phyloP scores from a whole-genome alignment of 495 filamentous ascomycete genomes.

The Mycothermus thermophilus region DNA sequence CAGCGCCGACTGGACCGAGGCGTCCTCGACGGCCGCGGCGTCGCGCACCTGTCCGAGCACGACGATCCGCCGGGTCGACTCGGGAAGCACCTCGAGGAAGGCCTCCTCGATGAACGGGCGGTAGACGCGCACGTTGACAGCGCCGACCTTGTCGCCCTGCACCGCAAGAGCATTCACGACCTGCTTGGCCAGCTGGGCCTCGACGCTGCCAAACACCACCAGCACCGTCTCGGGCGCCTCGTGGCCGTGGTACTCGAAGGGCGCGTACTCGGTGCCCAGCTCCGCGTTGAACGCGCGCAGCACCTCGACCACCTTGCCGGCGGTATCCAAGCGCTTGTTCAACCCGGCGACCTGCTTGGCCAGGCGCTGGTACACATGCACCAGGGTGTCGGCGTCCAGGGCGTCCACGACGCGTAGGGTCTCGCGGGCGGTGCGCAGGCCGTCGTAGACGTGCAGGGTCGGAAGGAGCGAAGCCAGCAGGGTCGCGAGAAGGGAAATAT shows the following conservation, averaged over 20 bases:
- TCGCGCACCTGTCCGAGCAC: constrained; percentile 47
- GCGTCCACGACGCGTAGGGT: constrained; percentile 76
- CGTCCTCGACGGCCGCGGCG: constrained; percentile 45
- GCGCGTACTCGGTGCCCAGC: constrained; percentile 79
- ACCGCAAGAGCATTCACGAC: constrained; percentile 59
- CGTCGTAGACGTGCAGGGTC: constrained; percentile 85
- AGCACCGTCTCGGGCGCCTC: constrained; percentile 59
- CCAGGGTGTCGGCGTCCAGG: constrained; percentile 57
- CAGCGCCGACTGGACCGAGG: constrained; percentile 61
- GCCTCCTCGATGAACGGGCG: constrained; percentile 87
- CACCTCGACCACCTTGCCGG: constrained; percentile 60
- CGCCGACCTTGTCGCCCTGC: constrained; percentile 63
- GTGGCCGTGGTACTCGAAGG: constrained; percentile 94
- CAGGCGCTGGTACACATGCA: constrained; percentile 55
- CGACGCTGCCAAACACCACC: constrained; percentile 82
- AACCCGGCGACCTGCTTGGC: constrained; percentile 41
- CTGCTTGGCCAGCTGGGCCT: constrained; percentile 73
- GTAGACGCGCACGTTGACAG: constrained; percentile 84
- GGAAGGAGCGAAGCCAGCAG: constrained; percentile 67
- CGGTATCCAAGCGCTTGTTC: constrained; percentile 58
- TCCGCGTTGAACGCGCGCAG: constrained; percentile 78
- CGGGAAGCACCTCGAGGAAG: constrained; percentile 68
- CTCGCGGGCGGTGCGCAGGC: constrained; percentile 72
- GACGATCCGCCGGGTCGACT: constrained; percentile 57
- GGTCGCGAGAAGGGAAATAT: constrained; percentile 86